Evolutionary conservation across 148 eudicot species (phyloP).

Genomic region (Salicornia ramosissima): DNA sequence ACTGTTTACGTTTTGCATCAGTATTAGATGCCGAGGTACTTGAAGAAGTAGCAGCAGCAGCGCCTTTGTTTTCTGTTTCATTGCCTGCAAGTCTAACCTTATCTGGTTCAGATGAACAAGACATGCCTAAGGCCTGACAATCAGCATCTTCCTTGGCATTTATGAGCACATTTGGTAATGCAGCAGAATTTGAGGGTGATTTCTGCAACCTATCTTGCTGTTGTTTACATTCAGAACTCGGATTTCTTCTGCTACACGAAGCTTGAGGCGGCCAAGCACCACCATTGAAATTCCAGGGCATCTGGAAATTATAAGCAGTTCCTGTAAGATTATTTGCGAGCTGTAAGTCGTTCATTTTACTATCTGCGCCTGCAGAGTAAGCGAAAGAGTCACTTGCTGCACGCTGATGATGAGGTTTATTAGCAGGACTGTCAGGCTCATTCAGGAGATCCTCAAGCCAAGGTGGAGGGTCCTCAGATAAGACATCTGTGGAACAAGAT

Average conservation of each 20-base stretch:
- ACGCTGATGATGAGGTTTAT: conserved; percentile 55
- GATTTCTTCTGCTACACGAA: conserved; percentile 14
- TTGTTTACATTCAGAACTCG: conserved; percentile 13
- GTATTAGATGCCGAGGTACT: conserved; percentile 37
- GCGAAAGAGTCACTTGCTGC: conserved; percentile 65
- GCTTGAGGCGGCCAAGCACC: conserved; percentile 8
- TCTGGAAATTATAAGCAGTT: conserved; percentile 27
- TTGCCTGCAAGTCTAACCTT: conserved; percentile 9
- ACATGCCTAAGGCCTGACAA: conserved; percentile 23
- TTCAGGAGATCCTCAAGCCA: conserved; percentile 83
- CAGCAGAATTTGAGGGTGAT: conserved; percentile 13
- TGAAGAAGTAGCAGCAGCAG: conserved; percentile 27
- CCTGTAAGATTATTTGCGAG: conserved; percentile 1
- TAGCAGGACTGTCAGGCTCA: conserved; percentile 55
- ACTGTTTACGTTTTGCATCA: conserved; percentile 75
- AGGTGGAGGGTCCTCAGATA: conserved; percentile 61
- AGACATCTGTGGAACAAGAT: conserved; percentile 34
- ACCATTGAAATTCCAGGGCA: conserved; percentile 24
- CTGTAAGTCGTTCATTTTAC: conserved; percentile 23
- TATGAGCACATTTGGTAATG: conserved; percentile 15
- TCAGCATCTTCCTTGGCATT: conserved; percentile 24
- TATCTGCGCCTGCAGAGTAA: conserved; percentile 35
- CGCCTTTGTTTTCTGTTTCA: conserved; percentile 30
- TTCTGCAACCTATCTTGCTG: conserved; percentile 20
- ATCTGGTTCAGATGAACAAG: conserved; percentile 29